Evolutionary conservation across 768 basidiomycete species (phyloP), one percentile per base, ranked within the genome.

Genomic region (Pleurotus sapidus): DNA sequence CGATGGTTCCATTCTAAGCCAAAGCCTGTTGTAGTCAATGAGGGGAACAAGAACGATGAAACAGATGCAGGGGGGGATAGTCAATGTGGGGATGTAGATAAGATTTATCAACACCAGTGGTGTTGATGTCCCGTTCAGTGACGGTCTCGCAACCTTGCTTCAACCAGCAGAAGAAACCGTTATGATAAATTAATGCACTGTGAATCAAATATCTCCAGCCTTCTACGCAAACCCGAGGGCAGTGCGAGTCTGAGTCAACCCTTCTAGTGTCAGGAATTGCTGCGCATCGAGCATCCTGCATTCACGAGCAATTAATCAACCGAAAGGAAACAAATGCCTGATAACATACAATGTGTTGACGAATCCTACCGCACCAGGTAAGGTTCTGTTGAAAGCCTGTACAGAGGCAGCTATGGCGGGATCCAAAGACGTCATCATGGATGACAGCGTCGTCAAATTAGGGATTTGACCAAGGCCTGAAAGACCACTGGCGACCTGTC

Each of bases 271-370:
- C 25, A 73, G 45, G 68, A 74, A 74, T 58, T 74, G 72, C 37
- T 61, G 58, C 4, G 70, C 73, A 58, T 74, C 73, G 27, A 70
- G 62, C 70, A 73, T 70, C 66, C 73, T 71, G 18, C 11, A 4
- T 34, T 34, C 30, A 46, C n/a, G 34, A 17, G 39, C 37, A 47
- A n/a, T 24, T 27, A 9, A 6, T 38, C 38, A 25, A 27, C 18
- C 12, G 12, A n/a, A 37, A 34, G 6, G 4, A 23, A 24, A 25
- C 38, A 55, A n/a, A 27, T 23, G 50, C 18, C 25, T 5, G 0
- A 8, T 46, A 24, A 43, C 70, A 45, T 57, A 74, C 73, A 73
- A 61, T 34, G 50, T 70, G 55, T 68, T 70, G 11, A 72, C 70
- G 24, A 73, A 63, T 4, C 23, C 56, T 34, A 67, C 27, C 17